Evolutionary conservation across 1,284 basidiomycete genomes (phyloP), one percentile per base, ranked within the genome.

Genomic region (Leccinum subspadiceum): DNA sequence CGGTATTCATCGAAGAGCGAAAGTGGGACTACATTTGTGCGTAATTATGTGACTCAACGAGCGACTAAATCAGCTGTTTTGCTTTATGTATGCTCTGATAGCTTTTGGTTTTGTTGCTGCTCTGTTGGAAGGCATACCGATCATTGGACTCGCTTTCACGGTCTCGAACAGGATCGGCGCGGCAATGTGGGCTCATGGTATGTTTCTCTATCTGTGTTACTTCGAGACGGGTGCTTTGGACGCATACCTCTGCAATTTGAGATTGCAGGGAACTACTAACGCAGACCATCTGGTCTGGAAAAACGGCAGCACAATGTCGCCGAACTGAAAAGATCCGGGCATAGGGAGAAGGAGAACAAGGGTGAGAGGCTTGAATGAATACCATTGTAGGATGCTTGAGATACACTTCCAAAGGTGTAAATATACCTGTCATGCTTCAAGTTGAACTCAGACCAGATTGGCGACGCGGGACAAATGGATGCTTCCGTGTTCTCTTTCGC

Each of bases 181-280:
- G 1, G 92, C 92, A 1, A 95, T 96, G 93, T 94, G 92, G 92
- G 89, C 90, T 6, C 84, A 89, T 66, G 91, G 89, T 90, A 66
- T 22, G 82, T 75, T 15, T 33, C 37, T 50, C 26, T 20, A 24
- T 49, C 12, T 24, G 10, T 44, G 8, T 3, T 12, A 10, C 17
- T 44, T 46, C 1, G 12, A 2, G 7, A n/a, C n/a, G 33, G 9
- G 24, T 17, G n/a, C 24, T 7, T 10, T 22, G 22, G 10, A 3
- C 2, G 8, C 22, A 5, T 26, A 8, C 22, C 12, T 17, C 22
- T 13, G 5, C 8, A 4, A 31, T 63, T 48, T 20, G 13, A 54
- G 15, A 53, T 20, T 46, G 17, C 49, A 8, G 48, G 65, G 7
- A 49, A 56, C 61, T 48, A 56, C 61, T 49, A 20, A 60, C 41